Conservation (phyloP, 345 rosid species). For the Euphorbia tirucalli region DNA sequence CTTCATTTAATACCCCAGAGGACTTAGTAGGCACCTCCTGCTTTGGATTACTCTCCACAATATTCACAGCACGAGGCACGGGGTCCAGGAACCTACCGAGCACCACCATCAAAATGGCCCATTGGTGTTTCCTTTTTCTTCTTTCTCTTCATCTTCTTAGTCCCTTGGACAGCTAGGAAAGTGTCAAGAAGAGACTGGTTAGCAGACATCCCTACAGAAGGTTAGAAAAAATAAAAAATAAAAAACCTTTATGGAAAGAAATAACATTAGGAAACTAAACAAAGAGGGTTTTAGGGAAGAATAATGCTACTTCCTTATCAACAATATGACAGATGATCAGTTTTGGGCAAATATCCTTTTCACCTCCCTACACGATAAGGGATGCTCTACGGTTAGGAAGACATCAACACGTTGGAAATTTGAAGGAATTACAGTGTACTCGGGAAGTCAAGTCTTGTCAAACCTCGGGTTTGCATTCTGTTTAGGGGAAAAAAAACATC, state of each 20-base stretch:
- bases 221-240: background rate
- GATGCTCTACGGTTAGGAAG: no score
- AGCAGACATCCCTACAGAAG: background rate
- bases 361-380: no score
- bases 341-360: no score
- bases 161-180: background rate
- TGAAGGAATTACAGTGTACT: no score
- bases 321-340: no score
- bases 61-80: background rate
- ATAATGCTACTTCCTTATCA: no score
- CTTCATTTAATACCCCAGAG: background rate
- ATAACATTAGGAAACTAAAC: background rate
- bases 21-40: background rate
- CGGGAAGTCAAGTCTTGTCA: no score
- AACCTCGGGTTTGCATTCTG: no score
- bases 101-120: background rate
- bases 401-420: no score
- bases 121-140: background rate
- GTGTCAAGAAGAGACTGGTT: background rate
- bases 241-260: background rate
- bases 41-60: background rate
- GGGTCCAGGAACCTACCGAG: background rate
- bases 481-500: no score
- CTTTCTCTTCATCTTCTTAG: background rate
- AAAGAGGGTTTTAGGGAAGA: background rate